Evolutionary conservation across 1,284 basidiomycete species (phyloP), one percentile per base, ranked within the genome.

Genomic region (Austroboletus niveus): DNA sequence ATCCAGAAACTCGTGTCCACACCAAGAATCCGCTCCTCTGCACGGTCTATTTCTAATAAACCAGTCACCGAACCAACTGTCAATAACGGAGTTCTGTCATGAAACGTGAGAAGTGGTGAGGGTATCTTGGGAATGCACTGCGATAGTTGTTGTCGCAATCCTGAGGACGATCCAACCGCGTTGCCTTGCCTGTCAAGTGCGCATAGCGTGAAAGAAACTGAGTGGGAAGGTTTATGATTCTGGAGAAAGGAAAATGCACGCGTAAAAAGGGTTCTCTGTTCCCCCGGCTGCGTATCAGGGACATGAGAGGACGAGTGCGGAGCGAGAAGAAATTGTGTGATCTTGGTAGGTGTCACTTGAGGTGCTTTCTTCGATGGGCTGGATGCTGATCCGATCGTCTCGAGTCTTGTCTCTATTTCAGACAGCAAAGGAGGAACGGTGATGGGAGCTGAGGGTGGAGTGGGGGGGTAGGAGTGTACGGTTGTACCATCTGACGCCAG

Each of bases 1-100:
- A 90, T 72, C 82, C 87, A 92, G 63, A 92, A 91, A 52, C 81
- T 82, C 14, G 79, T 77, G 45, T 89, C 86, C 32, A 91, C 79
- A 12, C 88, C 89, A 29, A 89, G 62, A 34, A 75, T 66, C n/a
- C 72, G 69, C 49, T 82, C 79, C 56, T 85, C 78, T 4, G 70
- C 70, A 49, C 72, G 70, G 45, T 88, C 79, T 30, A 91, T 69
- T 63, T 87, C 85, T 29, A 91, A 64, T 29, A 82, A 49, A 2
- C 88, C 89, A 1, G 75, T 80, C 17, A 79, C 69, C 1, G 81
- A 78, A 7, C 77, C 68, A 14, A 85, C 73, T 1, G 80, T 83
- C 54, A 84, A 75, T 4, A 85, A 68, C 0, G 87, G 83, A 2
- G 88, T 90, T 31, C 72, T 79, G 62, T 90, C 87, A 49, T 83